phyloP scores from a whole-genome alignment of 192 early-diverging fungal genomes.

The Rhizophagus sp. region DNA sequence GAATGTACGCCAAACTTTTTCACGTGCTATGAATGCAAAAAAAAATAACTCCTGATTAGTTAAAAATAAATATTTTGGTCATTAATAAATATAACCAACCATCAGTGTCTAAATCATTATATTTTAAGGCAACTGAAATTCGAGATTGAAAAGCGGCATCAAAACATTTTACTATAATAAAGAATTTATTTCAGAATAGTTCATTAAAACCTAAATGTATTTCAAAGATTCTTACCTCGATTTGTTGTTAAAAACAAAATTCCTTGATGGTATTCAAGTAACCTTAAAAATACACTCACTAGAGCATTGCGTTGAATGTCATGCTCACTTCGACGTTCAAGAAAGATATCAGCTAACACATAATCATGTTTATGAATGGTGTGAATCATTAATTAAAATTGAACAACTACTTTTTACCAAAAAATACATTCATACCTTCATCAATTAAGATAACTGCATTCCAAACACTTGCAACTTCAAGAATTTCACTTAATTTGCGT shows the following conservation, averaged over 20 bases:
- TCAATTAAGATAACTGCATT: constrained; percentile 58
- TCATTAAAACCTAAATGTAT: not conserved
- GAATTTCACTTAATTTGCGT: constrained; percentile 46
- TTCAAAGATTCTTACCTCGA: constrained; percentile 39
- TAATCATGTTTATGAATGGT: not conserved
- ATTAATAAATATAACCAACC: too few relatives aligned
- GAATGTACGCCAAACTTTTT: constrained; percentile 54
- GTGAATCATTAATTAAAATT: not conserved
- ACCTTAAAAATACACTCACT: constrained; percentile 57
- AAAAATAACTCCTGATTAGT: too few relatives aligned
- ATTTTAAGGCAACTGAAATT: constrained; percentile 54
- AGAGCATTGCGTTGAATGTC: constrained; percentile 59
- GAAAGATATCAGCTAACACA: constrained; percentile 53
- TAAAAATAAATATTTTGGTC: too few relatives aligned
- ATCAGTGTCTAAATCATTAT: constrained; percentile 39
- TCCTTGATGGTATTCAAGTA: constrained; percentile 64
- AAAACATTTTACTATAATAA: constrained; percentile 34
- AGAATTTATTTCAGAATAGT: too few relatives aligned
- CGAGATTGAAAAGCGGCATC: constrained; percentile 57
- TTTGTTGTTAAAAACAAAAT: constrained; percentile 70
- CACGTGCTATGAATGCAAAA: constrained; percentile 30
- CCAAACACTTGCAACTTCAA: constrained; percentile 56
- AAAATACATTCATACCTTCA: constrained; percentile 12
- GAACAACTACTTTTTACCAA: not conserved
- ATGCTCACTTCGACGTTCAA: constrained; percentile 48